Percentiles rank a stretch among this genome's conserved stretches.
phyloP scores from a whole-genome alignment of 768 basidiomycete species.

The Tulasnella sp. region DNA sequence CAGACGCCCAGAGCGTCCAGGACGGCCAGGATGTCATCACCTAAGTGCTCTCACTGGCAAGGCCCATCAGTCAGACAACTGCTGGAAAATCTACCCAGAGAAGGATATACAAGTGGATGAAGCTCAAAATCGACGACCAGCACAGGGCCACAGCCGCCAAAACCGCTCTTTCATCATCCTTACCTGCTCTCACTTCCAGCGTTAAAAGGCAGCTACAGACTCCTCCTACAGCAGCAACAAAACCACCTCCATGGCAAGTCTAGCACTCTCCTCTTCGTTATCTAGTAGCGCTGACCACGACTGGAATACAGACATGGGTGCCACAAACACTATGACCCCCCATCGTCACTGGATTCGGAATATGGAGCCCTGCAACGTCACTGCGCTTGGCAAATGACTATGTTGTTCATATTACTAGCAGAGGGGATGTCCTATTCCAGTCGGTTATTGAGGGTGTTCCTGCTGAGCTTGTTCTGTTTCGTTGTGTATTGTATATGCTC shows the following conservation, averaged over 20 bases:
- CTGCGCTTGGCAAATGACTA: slow-evolving; percentile 23
- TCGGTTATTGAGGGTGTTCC: slow-evolving; percentile 15
- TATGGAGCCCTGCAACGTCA: slow-evolving; percentile 19
- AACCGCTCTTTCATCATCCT: too few species aligned
- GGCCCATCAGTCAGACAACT: too few species aligned
- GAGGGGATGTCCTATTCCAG: slow-evolving; percentile 24
- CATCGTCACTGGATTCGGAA: slow-evolving; percentile 25
- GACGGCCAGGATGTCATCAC: too few species aligned
- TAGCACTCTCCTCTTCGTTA: background rate
- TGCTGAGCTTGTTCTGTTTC: slow-evolving; percentile 14
- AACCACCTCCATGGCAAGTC: slow-evolving; percentile 11
- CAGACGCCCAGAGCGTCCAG: too few species aligned
- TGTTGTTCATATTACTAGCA: slow-evolving; percentile 23
- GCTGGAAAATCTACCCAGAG: too few species aligned
- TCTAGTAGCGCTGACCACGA: background rate
- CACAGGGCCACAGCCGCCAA: too few species aligned
- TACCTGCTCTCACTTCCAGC: too few species aligned
- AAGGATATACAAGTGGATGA: too few species aligned
- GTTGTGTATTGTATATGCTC: slow-evolving; percentile 1
- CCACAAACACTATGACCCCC: slow-evolving; percentile 29
- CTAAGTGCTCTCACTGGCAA: too few species aligned
- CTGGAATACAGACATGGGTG: slow-evolving; percentile 28
- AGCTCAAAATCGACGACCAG: too few species aligned
- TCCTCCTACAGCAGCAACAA: too few species aligned
- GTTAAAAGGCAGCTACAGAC: too few species aligned